Evolutionary conservation across 2,329 filamentous ascomycete genomes (phyloP).

Genomic region (Myriosclerotinia scirpicola): DNA sequence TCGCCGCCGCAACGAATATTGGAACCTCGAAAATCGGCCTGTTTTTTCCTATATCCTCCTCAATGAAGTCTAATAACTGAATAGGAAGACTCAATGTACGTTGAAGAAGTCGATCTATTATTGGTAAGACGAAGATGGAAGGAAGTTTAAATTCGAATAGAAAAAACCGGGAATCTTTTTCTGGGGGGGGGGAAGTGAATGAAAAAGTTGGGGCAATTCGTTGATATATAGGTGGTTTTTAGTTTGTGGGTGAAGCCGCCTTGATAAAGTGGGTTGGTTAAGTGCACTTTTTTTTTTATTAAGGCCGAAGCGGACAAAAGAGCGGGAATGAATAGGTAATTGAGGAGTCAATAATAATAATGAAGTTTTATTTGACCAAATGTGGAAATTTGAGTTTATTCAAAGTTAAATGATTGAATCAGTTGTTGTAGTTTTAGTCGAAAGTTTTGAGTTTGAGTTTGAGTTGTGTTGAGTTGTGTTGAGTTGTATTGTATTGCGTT

Average conservation of each 20-base stretch:
- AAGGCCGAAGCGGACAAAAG: constrained; percentile 28
- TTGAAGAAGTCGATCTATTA: not conserved
- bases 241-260: constrained; percentile 33
- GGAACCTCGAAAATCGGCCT: not conserved
- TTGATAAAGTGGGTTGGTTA: constrained; percentile 31
- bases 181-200: not conserved
- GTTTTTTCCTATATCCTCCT: not conserved
- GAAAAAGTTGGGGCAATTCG: constrained; percentile 34
- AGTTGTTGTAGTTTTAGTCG: not conserved
- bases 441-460: not conserved
- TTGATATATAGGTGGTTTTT: constrained; percentile 9
- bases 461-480: not conserved
- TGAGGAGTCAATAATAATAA: not conserved
- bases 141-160: not conserved
- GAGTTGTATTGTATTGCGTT: not conserved
- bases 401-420: too few relatives aligned
- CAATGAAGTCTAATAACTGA: not conserved
- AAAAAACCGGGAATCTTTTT: not conserved
- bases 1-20: constrained; percentile 44
- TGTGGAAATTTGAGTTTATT: too few relatives aligned
- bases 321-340: constrained; percentile 28
- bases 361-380: not conserved
- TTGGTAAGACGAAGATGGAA: not conserved
- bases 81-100: not conserved
- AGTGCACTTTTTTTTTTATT: constrained; percentile 10